A percentile compares a stretch with the other conserved stretches of the same genome.
Evolutionary conservation across 192 early-diverging fungal species (phyloP).

Genomic region (Backusella sp.): DNA sequence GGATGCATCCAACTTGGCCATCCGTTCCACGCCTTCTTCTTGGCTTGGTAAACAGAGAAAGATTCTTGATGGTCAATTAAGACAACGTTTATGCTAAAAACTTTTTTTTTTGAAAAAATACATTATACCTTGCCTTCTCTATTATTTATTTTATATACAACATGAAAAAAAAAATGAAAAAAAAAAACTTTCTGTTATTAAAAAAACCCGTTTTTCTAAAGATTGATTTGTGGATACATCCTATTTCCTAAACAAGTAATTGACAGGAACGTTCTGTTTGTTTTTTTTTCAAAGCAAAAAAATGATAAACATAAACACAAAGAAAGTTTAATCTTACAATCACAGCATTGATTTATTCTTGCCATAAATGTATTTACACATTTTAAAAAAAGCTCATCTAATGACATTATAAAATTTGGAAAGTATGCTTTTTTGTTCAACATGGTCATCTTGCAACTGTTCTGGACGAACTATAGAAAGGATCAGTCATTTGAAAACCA

Average conservation of each 20-base stretch:
- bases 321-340: no score
- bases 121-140: no score
- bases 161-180: no score
- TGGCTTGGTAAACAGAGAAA: slow-evolving; percentile 76
- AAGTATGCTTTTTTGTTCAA: not conserved
- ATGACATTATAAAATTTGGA: not conserved
- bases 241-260: not conserved
- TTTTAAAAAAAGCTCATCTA: not conserved
- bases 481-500: no score
- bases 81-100: slow-evolving; percentile 25
- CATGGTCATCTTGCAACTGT: not conserved
- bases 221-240: not conserved
- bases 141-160: no score
- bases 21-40: slow-evolving; percentile 54
- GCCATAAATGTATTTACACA: no score
- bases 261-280: no score
- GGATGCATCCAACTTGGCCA: slow-evolving; percentile 46
- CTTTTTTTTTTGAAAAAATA: not conserved
- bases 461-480: not conserved
- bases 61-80: slow-evolving; percentile 55
- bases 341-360: no score
- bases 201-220: not conserved
- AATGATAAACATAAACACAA: no score
- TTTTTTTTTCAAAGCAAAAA: no score
- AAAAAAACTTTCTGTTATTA: not conserved